A percentile compares a stretch with the other conserved stretches of the same genome.
Conservation (phyloP, 2,329 filamentous ascomycete genomes). For the Macrophomina phaseolina region DNA sequence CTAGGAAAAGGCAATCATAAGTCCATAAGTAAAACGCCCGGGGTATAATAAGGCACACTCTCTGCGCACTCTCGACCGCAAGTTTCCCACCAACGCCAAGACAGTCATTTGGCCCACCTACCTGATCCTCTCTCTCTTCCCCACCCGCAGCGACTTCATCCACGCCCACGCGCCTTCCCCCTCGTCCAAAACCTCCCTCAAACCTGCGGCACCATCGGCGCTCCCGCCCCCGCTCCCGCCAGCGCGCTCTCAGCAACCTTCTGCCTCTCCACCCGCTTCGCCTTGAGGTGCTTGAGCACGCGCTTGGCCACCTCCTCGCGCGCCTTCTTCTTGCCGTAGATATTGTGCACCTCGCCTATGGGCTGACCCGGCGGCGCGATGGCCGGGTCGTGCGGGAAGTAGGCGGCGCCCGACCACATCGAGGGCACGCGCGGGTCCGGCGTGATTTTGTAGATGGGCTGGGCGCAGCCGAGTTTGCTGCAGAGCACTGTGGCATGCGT, state of each 20-base stretch:
- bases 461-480: slow-evolving; percentile 26
- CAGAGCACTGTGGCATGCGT: neutral
- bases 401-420: slow-evolving; percentile 45
- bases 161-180: too few relatives aligned
- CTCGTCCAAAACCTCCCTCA: neutral
- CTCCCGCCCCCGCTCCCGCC: slow-evolving; percentile 14
- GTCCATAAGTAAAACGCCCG: too few relatives aligned
- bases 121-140: too few relatives aligned
- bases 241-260: slow-evolving; percentile 30
- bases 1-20: too few relatives aligned
- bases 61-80: too few relatives aligned
- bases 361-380: slow-evolving; percentile 41
- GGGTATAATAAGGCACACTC: too few relatives aligned
- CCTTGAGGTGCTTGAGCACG: slow-evolving; percentile 47
- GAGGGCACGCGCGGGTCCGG: slow-evolving; percentile 29
- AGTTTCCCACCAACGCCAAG: too few relatives aligned
- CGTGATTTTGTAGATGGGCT: slow-evolving; percentile 23
- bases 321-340: slow-evolving; percentile 57
- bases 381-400: slow-evolving; percentile 36
- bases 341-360: slow-evolving; percentile 49
- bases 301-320: slow-evolving; percentile 55
- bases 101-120: too few relatives aligned
- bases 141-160: too few relatives aligned
- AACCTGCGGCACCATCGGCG: neutral
- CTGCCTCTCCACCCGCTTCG: slow-evolving; percentile 38